Evolutionary conservation across 805 yeast species (phyloP).

Genomic region (Hanseniaspora hatyaiensis): DNA sequence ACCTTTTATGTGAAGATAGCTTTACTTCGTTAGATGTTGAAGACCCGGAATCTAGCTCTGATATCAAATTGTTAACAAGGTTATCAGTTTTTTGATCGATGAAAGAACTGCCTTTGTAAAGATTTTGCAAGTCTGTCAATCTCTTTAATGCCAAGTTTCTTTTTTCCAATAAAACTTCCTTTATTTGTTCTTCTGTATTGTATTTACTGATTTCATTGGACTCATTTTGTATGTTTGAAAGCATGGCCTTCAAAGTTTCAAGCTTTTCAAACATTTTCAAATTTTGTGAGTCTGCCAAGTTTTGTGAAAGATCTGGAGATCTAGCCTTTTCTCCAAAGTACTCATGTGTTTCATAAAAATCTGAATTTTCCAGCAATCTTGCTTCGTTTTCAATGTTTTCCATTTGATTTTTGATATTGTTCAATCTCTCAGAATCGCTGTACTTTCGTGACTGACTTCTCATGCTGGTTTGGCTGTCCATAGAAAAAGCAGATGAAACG

Average conservation of each 20-base stretch:
- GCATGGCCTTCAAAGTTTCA: constrained; percentile 42
- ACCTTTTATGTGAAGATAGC: not conserved
- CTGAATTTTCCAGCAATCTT: constrained; percentile 72
- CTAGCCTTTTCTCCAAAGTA: constrained; percentile 20
- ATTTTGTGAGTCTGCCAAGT: not conserved
- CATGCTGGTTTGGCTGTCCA: not conserved
- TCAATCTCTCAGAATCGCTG: constrained; percentile 66
- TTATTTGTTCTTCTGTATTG: constrained; percentile 40
- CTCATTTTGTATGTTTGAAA: constrained; percentile 55
- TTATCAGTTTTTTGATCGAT: constrained; percentile 20
- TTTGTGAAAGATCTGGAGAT: constrained; percentile 32
- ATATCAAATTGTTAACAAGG: constrained; percentile 6
- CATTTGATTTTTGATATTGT: constrained; percentile 71
- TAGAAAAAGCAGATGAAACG: constrained; percentile 3
- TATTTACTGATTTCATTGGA: constrained; percentile 65
- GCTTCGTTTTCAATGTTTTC: constrained; percentile 77
- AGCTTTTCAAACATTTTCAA: constrained; percentile 34
- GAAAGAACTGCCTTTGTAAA: constrained; percentile 54
- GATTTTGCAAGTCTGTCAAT: constrained; percentile 53
- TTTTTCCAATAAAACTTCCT: constrained; percentile 47
- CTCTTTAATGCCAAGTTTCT: constrained; percentile 60
- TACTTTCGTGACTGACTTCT: constrained; percentile 20
- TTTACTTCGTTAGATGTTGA: not conserved
- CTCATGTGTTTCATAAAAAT: constrained; percentile 44
- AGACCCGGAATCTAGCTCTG: not conserved